Conservation (phyloP, 2,329 filamentous ascomycete genomes). For the Pestalotiopsis sp. region DNA sequence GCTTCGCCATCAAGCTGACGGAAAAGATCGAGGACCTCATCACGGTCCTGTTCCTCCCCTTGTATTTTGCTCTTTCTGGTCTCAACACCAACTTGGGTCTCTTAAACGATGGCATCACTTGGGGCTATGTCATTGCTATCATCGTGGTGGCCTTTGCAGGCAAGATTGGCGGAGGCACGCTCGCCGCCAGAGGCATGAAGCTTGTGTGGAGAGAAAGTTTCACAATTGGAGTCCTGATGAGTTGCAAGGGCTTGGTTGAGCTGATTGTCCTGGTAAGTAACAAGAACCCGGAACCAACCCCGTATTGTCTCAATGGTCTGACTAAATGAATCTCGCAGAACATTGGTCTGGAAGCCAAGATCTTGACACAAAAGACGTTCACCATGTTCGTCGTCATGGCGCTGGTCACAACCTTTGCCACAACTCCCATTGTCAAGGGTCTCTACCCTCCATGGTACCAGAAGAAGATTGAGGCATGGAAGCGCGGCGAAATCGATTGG, state of each 20-base stretch:
- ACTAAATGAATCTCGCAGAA: conserved; percentile 43
- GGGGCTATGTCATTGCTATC: conserved; percentile 88
- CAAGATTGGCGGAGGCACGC: conserved; percentile 81
- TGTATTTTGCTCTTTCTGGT: conserved; percentile 93
- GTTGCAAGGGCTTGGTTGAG: conserved; percentile 93
- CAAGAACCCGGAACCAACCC: conserved; percentile 10
- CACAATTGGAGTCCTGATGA: conserved; percentile 89
- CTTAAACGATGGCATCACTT: conserved; percentile 78
- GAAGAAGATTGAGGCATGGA: conserved; percentile 69
- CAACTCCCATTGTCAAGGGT: conserved; percentile 67
- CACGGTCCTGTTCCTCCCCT: conserved; percentile 78
- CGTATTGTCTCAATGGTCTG: conserved; percentile 15
- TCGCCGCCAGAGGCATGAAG: conserved; percentile 76
- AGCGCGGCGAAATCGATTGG: conserved; percentile 76
- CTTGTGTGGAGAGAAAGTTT: conserved; percentile 90
- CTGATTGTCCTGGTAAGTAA: conserved; percentile 82
- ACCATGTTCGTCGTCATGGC: conserved; percentile 85
- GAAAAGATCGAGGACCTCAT: conserved; percentile 96
- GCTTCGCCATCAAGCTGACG: conserved; percentile 87
- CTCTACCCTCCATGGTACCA: conserved; percentile 78
- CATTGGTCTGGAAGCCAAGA: conserved; percentile 73
- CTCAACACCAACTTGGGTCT: conserved; percentile 86
- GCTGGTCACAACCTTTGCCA: conserved; percentile 74
- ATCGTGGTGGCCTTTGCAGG: conserved; percentile 80
- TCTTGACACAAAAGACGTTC: conserved; percentile 71